These are phyloP conservation scores for Hypoxylon cercidicola DNA, from an alignment of 495 filamentous ascomycete species.

Conservation along the genomic window DNA sequence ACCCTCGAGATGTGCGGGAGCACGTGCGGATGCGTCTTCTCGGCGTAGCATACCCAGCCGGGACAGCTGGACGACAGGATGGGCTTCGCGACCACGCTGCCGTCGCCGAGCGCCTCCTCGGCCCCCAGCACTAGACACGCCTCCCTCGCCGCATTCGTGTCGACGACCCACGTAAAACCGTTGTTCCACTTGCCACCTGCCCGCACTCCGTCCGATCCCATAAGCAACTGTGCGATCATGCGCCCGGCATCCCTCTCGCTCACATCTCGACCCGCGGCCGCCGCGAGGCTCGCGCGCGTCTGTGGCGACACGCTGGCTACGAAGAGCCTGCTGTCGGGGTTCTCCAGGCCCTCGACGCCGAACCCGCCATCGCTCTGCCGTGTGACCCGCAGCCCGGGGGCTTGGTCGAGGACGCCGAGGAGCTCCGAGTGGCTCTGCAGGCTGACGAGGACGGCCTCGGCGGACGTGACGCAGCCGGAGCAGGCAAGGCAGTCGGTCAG, in stretches of 20 bases:
- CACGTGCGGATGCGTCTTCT: constrained; percentile 94
- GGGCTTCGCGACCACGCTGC: constrained; percentile 62
- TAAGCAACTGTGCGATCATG: constrained; percentile 85
- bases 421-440: constrained; percentile 94
- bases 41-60: constrained; percentile 98
- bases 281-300: constrained; percentile 85
- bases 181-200: constrained; percentile 74
- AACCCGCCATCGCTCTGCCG: constrained; percentile 34
- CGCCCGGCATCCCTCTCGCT: constrained; percentile 76
- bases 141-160: constrained; percentile 83
- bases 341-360: constrained; percentile 49
- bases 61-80: constrained; percentile 92
- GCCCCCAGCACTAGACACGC: constrained; percentile 80
- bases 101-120: constrained; percentile 70
- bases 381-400: constrained; percentile 61
- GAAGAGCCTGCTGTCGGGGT: constrained; percentile 72
- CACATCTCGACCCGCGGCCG: constrained; percentile 78
- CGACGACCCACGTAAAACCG: constrained; percentile 86
- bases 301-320: constrained; percentile 94
- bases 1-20: constrained; percentile 89
- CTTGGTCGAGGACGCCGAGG: constrained; percentile 77
- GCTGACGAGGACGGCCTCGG: constrained; percentile 92
- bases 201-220: constrained; percentile 73
- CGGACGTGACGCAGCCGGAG: constrained; percentile 96
- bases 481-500: constrained; percentile 97